Conservation (phyloP, 2,329 filamentous ascomycete genomes). For the Pestalotiopsis sp. region DNA sequence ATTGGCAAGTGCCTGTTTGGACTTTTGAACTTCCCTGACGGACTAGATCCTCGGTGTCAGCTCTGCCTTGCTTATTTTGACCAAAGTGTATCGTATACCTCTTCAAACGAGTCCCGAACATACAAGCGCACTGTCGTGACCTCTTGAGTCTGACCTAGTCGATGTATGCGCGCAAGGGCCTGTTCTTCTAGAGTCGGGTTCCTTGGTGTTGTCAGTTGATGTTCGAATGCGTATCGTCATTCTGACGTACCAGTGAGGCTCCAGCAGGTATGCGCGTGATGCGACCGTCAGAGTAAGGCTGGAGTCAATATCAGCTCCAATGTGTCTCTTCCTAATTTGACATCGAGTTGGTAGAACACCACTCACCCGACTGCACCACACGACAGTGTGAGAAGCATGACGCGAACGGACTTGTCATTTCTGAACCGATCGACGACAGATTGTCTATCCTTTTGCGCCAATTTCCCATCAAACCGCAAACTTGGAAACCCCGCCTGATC, state of each 20-base stretch:
- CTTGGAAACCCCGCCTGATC: conserved; percentile 28
- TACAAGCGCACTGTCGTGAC: conserved; percentile 41
- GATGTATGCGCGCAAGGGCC: conserved; percentile 40
- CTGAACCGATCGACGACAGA: conserved; percentile 42
- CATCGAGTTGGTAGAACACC: no score
- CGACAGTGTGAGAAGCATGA: conserved; percentile 51
- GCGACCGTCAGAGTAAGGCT: conserved; percentile 51
- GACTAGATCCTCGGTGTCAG: background rate
- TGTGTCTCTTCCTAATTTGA: background rate
- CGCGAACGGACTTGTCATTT: conserved; percentile 35
- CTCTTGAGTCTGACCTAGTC: conserved; percentile 35
- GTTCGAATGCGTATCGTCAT: background rate
- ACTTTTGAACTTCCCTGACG: conserved; percentile 3
- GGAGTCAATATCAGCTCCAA: background rate
- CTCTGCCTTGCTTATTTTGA: background rate
- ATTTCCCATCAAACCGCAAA: conserved; percentile 50
- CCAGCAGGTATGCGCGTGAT: conserved; percentile 49
- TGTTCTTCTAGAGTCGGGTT: conserved; percentile 48
- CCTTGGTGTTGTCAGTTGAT: conserved; percentile 23
- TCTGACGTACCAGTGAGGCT: conserved; percentile 46
- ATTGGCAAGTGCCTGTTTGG: background rate
- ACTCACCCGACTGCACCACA: conserved; percentile 53
- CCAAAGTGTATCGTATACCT: conserved; percentile 21
- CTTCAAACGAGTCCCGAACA: conserved; percentile 41
- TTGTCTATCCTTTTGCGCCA: conserved; percentile 43